A percentile compares a stretch with the other conserved stretches of the same genome.
phyloP scores from a whole-genome alignment of 805 yeast species.

The Yarrowia yakushimensis region DNA sequence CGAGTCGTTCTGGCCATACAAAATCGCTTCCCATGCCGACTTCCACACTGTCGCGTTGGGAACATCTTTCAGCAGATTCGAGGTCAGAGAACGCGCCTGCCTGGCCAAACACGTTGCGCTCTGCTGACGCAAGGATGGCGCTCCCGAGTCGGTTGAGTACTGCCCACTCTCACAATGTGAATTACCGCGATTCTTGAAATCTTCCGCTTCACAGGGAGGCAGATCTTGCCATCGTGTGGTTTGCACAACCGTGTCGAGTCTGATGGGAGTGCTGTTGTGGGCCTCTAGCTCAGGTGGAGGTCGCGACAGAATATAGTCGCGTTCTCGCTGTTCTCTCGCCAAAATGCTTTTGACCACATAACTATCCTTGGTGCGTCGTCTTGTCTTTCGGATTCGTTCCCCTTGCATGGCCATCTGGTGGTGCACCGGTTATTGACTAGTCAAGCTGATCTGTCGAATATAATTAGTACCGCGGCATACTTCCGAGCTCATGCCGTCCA shows the following conservation, averaged over 20 bases:
- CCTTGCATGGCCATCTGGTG: too few relatives aligned
- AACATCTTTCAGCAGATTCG: not conserved
- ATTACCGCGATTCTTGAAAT: not conserved
- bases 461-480: too few relatives aligned
- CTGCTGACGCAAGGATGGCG: not conserved
- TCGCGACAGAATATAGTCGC: not conserved
- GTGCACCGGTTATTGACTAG: too few relatives aligned
- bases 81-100: not conserved
- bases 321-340: not conserved
- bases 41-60: not conserved
- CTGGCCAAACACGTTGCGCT: not conserved
- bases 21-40: conserved; percentile 1
- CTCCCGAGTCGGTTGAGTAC: not conserved
- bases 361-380: not conserved
- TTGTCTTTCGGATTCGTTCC: not conserved
- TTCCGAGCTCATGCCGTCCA: too few relatives aligned
- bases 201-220: not conserved
- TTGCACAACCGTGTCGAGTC: not conserved
- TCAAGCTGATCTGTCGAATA: not conserved
- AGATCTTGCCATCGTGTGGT: not conserved
- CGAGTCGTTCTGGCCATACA: not conserved
- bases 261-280: not conserved
- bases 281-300: not conserved
- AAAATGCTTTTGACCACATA: not conserved
- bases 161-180: not conserved